These are phyloP conservation scores for Babesia divergens DNA, from an alignment of 169 alveolate genomes.

Conservation along the genomic window DNA sequence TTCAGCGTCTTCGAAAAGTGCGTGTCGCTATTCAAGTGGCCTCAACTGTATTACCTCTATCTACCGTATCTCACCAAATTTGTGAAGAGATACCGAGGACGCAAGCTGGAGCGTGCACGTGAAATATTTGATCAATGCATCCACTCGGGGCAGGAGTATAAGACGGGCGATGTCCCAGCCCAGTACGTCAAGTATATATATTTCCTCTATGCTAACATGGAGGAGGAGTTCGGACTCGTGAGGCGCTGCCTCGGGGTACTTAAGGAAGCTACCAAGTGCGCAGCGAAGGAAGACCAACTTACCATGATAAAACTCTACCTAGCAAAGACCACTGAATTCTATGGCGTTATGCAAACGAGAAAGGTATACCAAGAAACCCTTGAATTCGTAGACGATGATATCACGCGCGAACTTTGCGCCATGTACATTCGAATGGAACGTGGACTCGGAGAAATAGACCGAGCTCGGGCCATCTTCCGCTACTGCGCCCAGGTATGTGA, in stretches of 20 bases:
- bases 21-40: conserved; percentile 87
- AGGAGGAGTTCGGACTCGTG: conserved; percentile 89
- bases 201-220: conserved; percentile 85
- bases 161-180: conserved; percentile 75
- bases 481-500: conserved; percentile 87
- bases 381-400: conserved; percentile 66
- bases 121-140: conserved; percentile 86
- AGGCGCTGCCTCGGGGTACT: conserved; percentile 85
- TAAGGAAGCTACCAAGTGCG: conserved; percentile 81
- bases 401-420: conserved; percentile 82
- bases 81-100: conserved; percentile 80
- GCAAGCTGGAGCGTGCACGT: conserved; percentile 90
- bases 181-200: conserved; percentile 70
- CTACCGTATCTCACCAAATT: conserved; percentile 83
- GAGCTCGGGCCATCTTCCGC: conserved; percentile 90
- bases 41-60: conserved; percentile 89
- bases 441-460: conserved; percentile 89
- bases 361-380: conserved; percentile 73
- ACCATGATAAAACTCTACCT: conserved; percentile 82
- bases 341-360: conserved; percentile 88
- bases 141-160: conserved; percentile 54
- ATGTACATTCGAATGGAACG: conserved; percentile 88
- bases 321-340: conserved; percentile 86
- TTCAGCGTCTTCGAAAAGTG: conserved; percentile 91
- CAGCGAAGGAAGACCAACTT: conserved; percentile 76